phyloP scores from a whole-genome alignment of 139 green algal genomes.

The Chlamydomonas schloesseri region DNA sequence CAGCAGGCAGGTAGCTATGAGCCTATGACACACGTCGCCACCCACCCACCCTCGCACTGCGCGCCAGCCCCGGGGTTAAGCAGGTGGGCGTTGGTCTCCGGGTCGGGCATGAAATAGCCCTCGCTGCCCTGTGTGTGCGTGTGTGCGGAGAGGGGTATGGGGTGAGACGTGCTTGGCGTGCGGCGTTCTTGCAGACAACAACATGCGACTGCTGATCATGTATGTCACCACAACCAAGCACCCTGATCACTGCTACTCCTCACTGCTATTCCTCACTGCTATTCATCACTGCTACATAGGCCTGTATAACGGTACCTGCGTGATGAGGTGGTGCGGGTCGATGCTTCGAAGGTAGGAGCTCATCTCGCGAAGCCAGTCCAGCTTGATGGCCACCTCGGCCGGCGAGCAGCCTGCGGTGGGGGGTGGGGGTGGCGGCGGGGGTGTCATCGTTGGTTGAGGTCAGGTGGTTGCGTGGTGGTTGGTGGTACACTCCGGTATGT shows the following conservation, averaged over 20 bases:
- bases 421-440: no score
- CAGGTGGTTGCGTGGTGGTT: no score
- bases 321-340: slow-evolving; percentile 51
- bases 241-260: no score
- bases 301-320: not conserved
- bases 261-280: no score
- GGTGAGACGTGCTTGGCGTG: no score
- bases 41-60: slow-evolving; percentile 45
- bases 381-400: slow-evolving; percentile 29
- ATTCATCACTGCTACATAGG: no score
- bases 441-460: no score
- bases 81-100: slow-evolving; percentile 24
- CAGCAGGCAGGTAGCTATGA: not conserved
- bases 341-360: slow-evolving; percentile 50
- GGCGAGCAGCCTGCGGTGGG: slow-evolving; percentile 36
- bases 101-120: slow-evolving; percentile 36
- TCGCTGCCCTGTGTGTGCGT: not conserved
- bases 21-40: no score
- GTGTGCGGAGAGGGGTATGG: not conserved
- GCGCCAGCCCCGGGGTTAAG: slow-evolving; percentile 38
- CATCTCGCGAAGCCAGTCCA: slow-evolving; percentile 68
- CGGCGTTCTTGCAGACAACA: no score
- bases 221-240: no score
- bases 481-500: no score
- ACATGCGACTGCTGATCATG: no score